Conservation (phyloP, 345 rosid species). For the Syzygium jambos region DNA sequence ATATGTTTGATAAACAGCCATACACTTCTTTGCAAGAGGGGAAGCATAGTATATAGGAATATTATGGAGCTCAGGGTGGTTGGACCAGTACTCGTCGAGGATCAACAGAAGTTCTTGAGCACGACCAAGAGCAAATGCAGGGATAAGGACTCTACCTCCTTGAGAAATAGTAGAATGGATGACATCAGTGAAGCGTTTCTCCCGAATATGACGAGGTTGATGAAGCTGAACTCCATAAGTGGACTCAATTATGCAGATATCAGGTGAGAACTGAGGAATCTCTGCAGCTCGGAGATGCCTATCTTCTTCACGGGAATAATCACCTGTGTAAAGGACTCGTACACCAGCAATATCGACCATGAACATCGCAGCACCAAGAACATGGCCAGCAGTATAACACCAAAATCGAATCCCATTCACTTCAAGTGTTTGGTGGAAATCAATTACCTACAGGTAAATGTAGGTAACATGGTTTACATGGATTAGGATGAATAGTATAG, state of each 20-base stretch:
- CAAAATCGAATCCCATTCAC: conserved; percentile 88
- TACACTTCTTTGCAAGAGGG: conserved; percentile 92
- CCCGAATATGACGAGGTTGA: conserved; percentile 76
- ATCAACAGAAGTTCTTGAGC: conserved; percentile 79
- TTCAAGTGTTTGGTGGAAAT: conserved; percentile 88
- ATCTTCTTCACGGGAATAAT: conserved; percentile 94
- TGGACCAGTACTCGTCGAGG: conserved; percentile 85
- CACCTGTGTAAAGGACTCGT: conserved; percentile 92
- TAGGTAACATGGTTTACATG: neutral
- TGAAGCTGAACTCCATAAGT: conserved; percentile 97
- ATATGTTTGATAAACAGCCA: conserved; percentile 95
- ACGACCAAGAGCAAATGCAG: conserved; percentile 79
- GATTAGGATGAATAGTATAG: neutral
- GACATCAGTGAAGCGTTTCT: conserved; percentile 92
- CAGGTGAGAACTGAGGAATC: conserved; percentile 95
- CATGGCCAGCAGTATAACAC: conserved; percentile 98
- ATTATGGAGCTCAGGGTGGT: conserved; percentile 81
- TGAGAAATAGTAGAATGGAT: conserved; percentile 79
- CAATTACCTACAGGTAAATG: conserved; percentile 44
- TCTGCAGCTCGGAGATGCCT: conserved; percentile 95
- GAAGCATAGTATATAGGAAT: conserved; percentile 93
- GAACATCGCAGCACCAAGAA: conserved; percentile 97
- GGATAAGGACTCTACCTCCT: conserved; percentile 91
- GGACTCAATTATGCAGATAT: conserved; percentile 87
- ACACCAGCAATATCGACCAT: conserved; percentile 97